A percentile compares a stretch with the other conserved stretches of the same genome.
These are phyloP conservation scores for Boletellus sp. DNA, from an alignment of 768 basidiomycete genomes.

Conservation along the genomic window DNA sequence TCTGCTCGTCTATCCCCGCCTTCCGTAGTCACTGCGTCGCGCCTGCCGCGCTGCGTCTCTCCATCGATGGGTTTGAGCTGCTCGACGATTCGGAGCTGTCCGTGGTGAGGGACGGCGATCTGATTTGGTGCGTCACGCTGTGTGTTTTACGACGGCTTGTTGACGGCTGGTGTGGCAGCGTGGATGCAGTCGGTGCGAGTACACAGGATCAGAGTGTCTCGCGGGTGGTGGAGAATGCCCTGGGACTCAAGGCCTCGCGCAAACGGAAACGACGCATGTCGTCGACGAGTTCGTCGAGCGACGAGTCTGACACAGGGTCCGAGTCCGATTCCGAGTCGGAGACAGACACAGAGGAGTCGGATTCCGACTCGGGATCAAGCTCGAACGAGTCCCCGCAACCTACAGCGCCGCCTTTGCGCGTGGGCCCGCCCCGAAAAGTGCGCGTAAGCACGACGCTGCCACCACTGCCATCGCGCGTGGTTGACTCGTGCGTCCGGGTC, in stretches of 20 bases:
- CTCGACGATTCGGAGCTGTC: slow-evolving; percentile 26
- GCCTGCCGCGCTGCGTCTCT: slow-evolving; percentile 12
- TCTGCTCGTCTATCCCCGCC: slow-evolving; percentile 14
- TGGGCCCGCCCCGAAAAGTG: slow-evolving; percentile 12
- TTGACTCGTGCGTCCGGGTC: slow-evolving; percentile 5
- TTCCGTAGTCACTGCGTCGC: slow-evolving; percentile 3
- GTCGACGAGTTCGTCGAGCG: slow-evolving; percentile 13
- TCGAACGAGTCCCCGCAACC: slow-evolving; percentile 2
- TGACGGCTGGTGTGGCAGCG: slow-evolving; percentile 9
- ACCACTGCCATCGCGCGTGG: neutral
- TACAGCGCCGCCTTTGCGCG: neutral
- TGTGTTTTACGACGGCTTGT: neutral
- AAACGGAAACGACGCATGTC: slow-evolving; percentile 28
- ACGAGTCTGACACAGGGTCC: slow-evolving; percentile 17
- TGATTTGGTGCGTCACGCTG: slow-evolving; percentile 21
- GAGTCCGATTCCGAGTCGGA: slow-evolving; percentile 28
- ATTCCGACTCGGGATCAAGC: slow-evolving; percentile 17
- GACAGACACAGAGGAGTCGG: slow-evolving; percentile 14
- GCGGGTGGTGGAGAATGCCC: neutral
- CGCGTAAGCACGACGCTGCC: slow-evolving; percentile 12
- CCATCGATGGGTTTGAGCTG: slow-evolving; percentile 29
- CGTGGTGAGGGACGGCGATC: slow-evolving; percentile 27
- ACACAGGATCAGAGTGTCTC: neutral
- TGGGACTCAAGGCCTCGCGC: neutral
- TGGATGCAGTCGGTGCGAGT: slow-evolving; percentile 9